Base-by-base conservation (phyloP, 2,329 filamentous ascomycete genomes). In the Coleophoma eucalyptorum region DNA sequence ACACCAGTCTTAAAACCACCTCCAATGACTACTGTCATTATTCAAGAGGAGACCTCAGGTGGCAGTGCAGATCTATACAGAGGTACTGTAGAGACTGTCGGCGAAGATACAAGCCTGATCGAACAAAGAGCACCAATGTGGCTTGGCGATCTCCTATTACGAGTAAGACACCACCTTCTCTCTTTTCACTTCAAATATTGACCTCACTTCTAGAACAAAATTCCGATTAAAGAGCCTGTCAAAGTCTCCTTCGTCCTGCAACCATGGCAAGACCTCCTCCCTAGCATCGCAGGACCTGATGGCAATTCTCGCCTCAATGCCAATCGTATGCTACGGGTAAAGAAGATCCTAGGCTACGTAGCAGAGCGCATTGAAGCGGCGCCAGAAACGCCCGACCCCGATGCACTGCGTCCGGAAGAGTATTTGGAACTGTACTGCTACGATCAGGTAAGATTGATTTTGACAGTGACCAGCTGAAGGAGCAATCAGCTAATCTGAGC, bases 361-460 rank as follows among this genome's bases (percentile, higher is more conserved):
- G 90, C 91, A 1, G 94, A 99, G 69, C 81, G 92, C 49, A 93
- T 99, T 51, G 93, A 97, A 60, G 78, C 82, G 7, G 69, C 78
- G n/a, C 73, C 79, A 0, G 77, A 84, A 46, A 77, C 83, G 48
- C 72, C 77, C 4, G 80, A 84, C 46, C 72, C 78, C 10, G 73
- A 82, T 48, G 75, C 74, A 15, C 71, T 95, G 64, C 86, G 81
- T 62, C 89, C 93, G 1, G 93, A 97, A 66, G 90, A 97, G 64
- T 97, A 97, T 70, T 74, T 99, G 32, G 94, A 99, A 67, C 73
- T 99, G 46, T 96, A 96, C 67, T 97, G 94, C 69, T 92, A 97
- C 65, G 89, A 92, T 49, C 89, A 91, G 78, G 91, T 94, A 71
- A 65, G 83, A n/a, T 21, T 21, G 18, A 40, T 41, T 18, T 47